Evolutionary conservation across 768 basidiomycete species (phyloP).

Genomic region (Mycena rosella): DNA sequence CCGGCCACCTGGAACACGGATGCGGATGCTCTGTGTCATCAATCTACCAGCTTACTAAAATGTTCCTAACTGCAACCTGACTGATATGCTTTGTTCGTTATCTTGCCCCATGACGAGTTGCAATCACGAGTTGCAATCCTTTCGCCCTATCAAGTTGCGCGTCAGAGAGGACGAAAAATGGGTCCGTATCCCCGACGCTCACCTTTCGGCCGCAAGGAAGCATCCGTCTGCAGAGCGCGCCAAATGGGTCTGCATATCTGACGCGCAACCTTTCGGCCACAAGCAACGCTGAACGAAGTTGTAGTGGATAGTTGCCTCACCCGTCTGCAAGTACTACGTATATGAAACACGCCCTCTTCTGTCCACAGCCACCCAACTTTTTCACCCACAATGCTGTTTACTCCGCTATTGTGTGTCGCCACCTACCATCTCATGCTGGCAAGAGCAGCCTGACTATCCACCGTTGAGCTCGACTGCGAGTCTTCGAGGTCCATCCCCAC

Average conservation of each 20-base stretch:
- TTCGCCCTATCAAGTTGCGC: no score
- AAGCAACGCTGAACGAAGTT: not conserved
- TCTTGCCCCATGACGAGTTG: no score
- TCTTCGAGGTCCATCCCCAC: not conserved
- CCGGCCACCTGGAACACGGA: not conserved
- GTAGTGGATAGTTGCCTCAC: no score
- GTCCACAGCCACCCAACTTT: not conserved
- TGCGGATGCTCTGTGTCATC: not conserved
- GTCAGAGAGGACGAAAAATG: no score
- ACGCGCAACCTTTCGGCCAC: not conserved
- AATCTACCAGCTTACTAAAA: not conserved
- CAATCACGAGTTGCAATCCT: no score
- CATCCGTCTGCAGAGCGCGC: no score
- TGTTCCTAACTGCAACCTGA: no score
- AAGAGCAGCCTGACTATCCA: constrained; percentile 20
- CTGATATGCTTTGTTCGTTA: no score
- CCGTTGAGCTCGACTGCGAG: constrained; percentile 44
- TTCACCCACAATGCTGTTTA: not conserved
- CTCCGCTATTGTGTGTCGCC: not conserved
- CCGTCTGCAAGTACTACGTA: not conserved
- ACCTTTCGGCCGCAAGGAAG: no score
- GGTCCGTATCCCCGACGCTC: no score
- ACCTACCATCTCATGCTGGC: not conserved
- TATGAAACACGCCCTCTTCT: not conserved
- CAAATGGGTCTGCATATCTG: not conserved